phyloP scores from a whole-genome alignment of 2,329 filamentous ascomycete genomes.

The Calonectria henricotiae region DNA sequence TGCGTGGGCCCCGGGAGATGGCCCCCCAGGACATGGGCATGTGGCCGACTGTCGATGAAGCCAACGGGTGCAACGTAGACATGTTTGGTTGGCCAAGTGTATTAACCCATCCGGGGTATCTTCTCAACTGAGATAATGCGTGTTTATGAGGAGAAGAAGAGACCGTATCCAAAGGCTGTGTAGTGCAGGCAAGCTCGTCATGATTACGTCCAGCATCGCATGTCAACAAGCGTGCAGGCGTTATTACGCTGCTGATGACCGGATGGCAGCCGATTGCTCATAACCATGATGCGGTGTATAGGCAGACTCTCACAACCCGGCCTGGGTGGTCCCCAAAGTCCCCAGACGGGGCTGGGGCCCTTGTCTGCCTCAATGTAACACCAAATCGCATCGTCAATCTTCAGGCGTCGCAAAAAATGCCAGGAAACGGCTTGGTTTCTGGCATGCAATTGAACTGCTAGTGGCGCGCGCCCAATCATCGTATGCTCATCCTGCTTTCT shows the following conservation, averaged over 20 bases:
- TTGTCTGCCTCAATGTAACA: slow-evolving; percentile 43
- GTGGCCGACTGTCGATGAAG: slow-evolving; percentile 6
- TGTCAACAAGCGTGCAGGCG: slow-evolving; percentile 16
- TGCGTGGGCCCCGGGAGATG: slow-evolving; percentile 41
- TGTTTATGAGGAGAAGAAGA: neutral
- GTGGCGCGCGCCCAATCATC: slow-evolving; percentile 23
- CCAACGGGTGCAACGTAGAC: neutral
- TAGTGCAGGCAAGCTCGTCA: slow-evolving; percentile 18
- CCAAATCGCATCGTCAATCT: slow-evolving; percentile 51
- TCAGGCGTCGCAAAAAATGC: slow-evolving; percentile 39
- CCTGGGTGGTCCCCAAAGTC: slow-evolving; percentile 12
- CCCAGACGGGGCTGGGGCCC: slow-evolving; percentile 36
- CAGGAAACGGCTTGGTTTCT: slow-evolving; percentile 33
- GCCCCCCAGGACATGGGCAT: slow-evolving; percentile 24
- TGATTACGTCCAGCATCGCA: slow-evolving; percentile 24
- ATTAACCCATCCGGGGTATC: slow-evolving; percentile 18
- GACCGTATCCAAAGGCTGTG: slow-evolving; percentile 6
- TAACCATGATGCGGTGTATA: neutral
- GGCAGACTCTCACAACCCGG: neutral
- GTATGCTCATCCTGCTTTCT: slow-evolving; percentile 22
- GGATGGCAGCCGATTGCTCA: slow-evolving; percentile 18
- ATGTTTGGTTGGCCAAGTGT: slow-evolving; percentile 6
- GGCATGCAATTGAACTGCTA: slow-evolving; percentile 12
- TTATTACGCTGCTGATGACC: slow-evolving; percentile 1
- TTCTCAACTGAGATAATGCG: slow-evolving; percentile 33